Evolutionary conservation across 2,329 filamentous ascomycete species (phyloP).

Genomic region (Hypoxylon sp.): DNA sequence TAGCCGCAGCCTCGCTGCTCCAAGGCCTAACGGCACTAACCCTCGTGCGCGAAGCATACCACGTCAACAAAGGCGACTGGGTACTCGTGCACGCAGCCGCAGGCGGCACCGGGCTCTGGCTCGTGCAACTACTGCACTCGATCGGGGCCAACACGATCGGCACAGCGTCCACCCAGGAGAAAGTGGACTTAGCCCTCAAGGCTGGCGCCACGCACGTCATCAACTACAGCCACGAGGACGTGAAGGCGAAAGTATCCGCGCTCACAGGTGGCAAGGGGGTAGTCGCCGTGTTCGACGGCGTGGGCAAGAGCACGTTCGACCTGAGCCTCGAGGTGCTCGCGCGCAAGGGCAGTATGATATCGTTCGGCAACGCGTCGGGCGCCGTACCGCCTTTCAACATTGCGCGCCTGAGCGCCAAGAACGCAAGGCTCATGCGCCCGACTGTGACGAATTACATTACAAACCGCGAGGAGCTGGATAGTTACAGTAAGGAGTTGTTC

Average conservation of each 20-base stretch:
- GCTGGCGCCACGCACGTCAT: slow-evolving; percentile 81
- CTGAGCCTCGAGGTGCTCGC: slow-evolving; percentile 79
- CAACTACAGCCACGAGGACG: slow-evolving; percentile 74
- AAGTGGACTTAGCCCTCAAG: slow-evolving; percentile 77
- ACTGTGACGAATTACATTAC: slow-evolving; percentile 79
- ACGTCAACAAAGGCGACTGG: slow-evolving; percentile 84
- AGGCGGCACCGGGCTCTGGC: slow-evolving; percentile 82
- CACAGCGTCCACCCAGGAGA: slow-evolving; percentile 81
- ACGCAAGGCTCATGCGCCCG: slow-evolving; percentile 82
- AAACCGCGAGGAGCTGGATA: slow-evolving; percentile 78
- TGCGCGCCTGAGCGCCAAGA: slow-evolving; percentile 77
- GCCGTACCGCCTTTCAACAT: slow-evolving; percentile 78
- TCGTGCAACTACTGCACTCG: slow-evolving; percentile 80
- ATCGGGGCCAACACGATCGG: slow-evolving; percentile 85
- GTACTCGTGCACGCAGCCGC: slow-evolving; percentile 88
- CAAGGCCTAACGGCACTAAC: slow-evolving; percentile 89
- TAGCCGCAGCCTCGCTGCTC: slow-evolving; percentile 78
- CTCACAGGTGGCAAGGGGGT: slow-evolving; percentile 82
- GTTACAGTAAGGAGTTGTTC: slow-evolving; percentile 81
- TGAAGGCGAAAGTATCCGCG: slow-evolving; percentile 73
- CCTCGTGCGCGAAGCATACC: slow-evolving; percentile 81
- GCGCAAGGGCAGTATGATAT: slow-evolving; percentile 82
- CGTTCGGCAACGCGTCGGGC: slow-evolving; percentile 86
- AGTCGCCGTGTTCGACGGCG: slow-evolving; percentile 86
- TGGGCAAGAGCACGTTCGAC: slow-evolving; percentile 89